Evolutionary conservation across 73 alveolate species (phyloP), one percentile per base, ranked within the genome.

Genomic region (Paramecium caudatum): DNA sequence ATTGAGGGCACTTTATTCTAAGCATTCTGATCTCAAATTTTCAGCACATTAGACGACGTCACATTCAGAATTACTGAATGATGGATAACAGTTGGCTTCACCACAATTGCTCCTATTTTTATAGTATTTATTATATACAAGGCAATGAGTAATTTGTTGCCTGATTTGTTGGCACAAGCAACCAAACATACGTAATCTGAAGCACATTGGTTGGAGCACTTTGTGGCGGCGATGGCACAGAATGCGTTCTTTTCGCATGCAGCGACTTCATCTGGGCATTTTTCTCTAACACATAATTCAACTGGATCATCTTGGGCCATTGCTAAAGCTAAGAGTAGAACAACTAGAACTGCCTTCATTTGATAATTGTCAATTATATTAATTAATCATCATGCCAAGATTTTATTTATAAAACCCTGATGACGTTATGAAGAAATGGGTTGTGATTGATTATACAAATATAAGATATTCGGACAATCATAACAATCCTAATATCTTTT

Each of bases 241-340:
- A 74, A 74, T 17, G 88, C 69, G 19, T 74, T 74, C 46, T 27
- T 27, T 43, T 74, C 88, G 55, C 88, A 74, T 0, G 62, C 65
- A 19, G 43, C 47, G 1, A 74, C 88, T 74, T 74, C 88, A 74
- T 74, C 88, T 41, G 88, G 88, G 15, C 88, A 74, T 37, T 74
- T 41, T 16, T 23, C 88, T 74, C 88, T 74, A 5, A 74, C 88
- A 17, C 88, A 74, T 23, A 34, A 32, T 16, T 68, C 84, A 2
- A 37, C 61, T 12, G 84, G 47, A 15, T 74, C 88, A 33, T 65
- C 83, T 65, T 30, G 39, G 10, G 88, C 65, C 16, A 39, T 27
- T 9, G 88, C 88, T 21, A 43, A 36, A 17, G 68, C 69, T n/a
- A 74, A 39, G 32, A 74, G 68, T 17, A 68, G 55, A 37, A 37